Conservation (phyloP, 345 rosid species). For the Euphorbia tirucalli region DNA sequence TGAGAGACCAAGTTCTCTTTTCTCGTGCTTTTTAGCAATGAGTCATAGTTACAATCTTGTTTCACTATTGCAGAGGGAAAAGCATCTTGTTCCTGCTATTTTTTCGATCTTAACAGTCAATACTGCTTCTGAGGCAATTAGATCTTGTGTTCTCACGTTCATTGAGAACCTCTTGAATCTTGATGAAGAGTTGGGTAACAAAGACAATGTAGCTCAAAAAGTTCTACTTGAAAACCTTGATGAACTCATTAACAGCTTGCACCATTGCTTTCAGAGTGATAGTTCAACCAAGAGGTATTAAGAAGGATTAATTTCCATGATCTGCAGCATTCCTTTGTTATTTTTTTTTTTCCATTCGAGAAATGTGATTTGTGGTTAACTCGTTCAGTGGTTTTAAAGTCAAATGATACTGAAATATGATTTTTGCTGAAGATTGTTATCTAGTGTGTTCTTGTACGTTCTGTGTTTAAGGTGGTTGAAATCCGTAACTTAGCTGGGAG, state of each 20-base stretch:
- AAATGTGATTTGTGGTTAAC: not conserved
- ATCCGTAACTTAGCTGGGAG: too few relatives aligned
- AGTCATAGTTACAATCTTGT: constrained; percentile 68
- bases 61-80: constrained; percentile 56
- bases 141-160: constrained; percentile 63
- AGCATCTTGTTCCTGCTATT: constrained; percentile 70
- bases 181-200: constrained; percentile 53
- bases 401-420: not conserved
- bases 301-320: not conserved
- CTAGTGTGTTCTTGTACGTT: not conserved
- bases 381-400: not conserved
- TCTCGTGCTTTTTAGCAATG: constrained; percentile 92
- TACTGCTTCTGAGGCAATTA: constrained; percentile 81
- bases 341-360: not conserved
- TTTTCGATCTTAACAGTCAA: constrained; percentile 64
- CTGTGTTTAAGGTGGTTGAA: not conserved
- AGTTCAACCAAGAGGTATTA: constrained; percentile 59
- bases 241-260: constrained; percentile 64
- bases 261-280: constrained; percentile 53
- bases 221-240: constrained; percentile 57
- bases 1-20: constrained; percentile 84
- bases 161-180: constrained; percentile 75
- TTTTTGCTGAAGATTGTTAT: not conserved
- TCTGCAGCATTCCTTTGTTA: not conserved
- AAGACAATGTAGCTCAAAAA: constrained; percentile 35